Evolutionary conservation across 257 asterid genomes (phyloP), one percentile per base, ranked within the genome.

Genomic region (Lithospermum erythrorhizon): DNA sequence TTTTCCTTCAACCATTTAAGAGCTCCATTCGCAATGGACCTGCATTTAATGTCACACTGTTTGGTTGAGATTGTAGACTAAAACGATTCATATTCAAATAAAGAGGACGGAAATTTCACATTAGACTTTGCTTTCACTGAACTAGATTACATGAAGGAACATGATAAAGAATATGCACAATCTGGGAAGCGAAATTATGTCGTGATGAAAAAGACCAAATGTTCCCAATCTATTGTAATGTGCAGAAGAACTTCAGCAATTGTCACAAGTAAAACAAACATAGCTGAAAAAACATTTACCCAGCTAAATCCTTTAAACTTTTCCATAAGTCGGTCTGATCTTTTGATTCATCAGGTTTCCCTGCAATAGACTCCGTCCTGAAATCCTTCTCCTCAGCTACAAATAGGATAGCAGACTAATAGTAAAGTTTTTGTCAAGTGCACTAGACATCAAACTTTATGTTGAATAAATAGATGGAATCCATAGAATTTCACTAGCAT

Each of bases 1-100:
- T 85, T 88, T 61, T 85, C 90, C 72, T 72, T 83, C 70, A 88
- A 76, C 96, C 96, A 88, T 63, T 85, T 85, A 20, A 78, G 52
- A 61, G 83, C 93, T 76, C 90, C 93, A 69, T 72, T 81, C 55
- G 81, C 87, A 72, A 77, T 72, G 53, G 89, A 76, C 73, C 96
- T 88, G 90, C 82, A 75, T 11, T 41, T 14, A 41, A 14, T 9
- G 47, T 35, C 47, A 35, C 15, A 11, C 47, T 3, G 47, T 35
- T 35, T 35, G 9, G 47, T 35, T 35, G 47, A 35, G 15, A 35
- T 35, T 35, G 47, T 35, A 35, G 2, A 27, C 14, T 35, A 11
- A 9, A 11, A 32, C 0, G 47, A 14, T 35, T 35, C 15, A 8
- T 35, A 35, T 35, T 35, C 15, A 8, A 11, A 35, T 35, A 35